Evolutionary conservation across 2,329 filamentous ascomycete species (phyloP).

Genomic region (Coniosporium tulheliwenetii): DNA sequence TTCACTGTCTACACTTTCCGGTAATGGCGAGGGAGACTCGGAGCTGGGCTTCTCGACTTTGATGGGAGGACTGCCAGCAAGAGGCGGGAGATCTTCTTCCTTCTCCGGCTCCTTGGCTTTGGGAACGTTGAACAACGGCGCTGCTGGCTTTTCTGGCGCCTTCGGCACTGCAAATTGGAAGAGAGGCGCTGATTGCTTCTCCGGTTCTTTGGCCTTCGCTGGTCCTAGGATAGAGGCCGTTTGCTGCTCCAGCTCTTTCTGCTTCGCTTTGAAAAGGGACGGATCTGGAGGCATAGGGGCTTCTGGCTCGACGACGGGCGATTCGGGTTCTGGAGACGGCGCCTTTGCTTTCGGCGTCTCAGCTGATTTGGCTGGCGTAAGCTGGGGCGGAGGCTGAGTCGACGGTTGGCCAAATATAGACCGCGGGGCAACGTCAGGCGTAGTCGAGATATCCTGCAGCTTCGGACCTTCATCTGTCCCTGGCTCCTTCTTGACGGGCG

Average conservation of each 20-base stretch:
- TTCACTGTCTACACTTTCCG: constrained; percentile 15
- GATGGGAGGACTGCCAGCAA: constrained; percentile 32
- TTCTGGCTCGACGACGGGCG: background rate
- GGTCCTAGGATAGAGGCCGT: too few species aligned
- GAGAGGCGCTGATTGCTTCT: too few species aligned
- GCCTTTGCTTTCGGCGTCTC: constrained; percentile 10
- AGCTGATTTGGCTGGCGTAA: background rate
- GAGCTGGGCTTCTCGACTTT: constrained; percentile 15
- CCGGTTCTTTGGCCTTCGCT: too few species aligned
- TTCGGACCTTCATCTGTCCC: constrained; percentile 13
- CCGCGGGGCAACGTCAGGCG: constrained; percentile 14
- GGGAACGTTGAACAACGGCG: constrained; percentile 12
- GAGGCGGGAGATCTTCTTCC: constrained; percentile 19
- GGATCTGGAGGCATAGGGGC: too few species aligned
- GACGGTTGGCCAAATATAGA: background rate
- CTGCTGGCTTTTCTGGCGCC: background rate
- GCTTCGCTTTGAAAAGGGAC: too few species aligned
- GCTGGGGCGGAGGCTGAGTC: background rate
- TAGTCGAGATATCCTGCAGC: constrained; percentile 19
- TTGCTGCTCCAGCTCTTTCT: too few species aligned
- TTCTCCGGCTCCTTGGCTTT: constrained; percentile 21
- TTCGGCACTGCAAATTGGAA: too few species aligned
- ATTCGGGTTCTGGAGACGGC: constrained; percentile 10
- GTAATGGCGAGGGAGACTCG: constrained; percentile 12
- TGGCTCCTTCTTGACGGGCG: constrained; percentile 23